A percentile compares a stretch with the other conserved stretches of the same genome.
Conservation (phyloP, 805 yeast genomes). For the Priceomyces melissophilus region DNA sequence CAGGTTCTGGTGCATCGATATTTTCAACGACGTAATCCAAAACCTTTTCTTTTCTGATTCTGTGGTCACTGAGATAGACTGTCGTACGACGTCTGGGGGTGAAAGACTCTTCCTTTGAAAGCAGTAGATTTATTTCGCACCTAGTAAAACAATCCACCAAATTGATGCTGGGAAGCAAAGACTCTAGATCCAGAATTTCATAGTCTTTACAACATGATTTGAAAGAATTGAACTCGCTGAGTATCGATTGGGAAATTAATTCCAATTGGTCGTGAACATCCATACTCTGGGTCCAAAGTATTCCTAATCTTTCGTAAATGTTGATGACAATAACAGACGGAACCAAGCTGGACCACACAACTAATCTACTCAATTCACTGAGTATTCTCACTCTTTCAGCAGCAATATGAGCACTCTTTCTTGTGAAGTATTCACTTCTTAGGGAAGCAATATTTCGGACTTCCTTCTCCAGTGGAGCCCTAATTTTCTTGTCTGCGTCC, state of each 20-base stretch:
- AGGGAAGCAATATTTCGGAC: constrained; percentile 24
- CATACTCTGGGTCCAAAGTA: constrained; percentile 15
- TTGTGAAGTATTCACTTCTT: constrained; percentile 38
- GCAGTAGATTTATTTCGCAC: too few relatives aligned
- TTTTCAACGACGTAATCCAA: constrained; percentile 1
- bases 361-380: constrained; percentile 30
- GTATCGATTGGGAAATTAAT: constrained; percentile 13
- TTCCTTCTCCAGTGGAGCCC: constrained; percentile 35
- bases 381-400: constrained; percentile 39
- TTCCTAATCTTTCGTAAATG: constrained; percentile 21
- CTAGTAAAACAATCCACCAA: constrained; percentile 9
- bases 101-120: constrained; percentile 1
- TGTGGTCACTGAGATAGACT: constrained; percentile 16
- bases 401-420: constrained; percentile 37
- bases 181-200: constrained; percentile 9
- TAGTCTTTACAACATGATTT: constrained; percentile 10
- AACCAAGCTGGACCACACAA: constrained; percentile 26
- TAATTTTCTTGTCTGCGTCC: constrained; percentile 36
- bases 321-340: constrained; percentile 15
- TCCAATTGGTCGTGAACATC: constrained; percentile 8
- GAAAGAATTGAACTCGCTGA: constrained; percentile 17
- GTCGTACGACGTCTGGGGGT: constrained; percentile 7
- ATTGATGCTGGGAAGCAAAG: constrained; percentile 13
- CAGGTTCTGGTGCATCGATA: background rate
- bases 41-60: constrained; percentile 9